These are phyloP conservation scores for Penicillium cosmopolitanum DNA, from an alignment of 495 filamentous ascomycete species.

Conservation along the genomic window DNA sequence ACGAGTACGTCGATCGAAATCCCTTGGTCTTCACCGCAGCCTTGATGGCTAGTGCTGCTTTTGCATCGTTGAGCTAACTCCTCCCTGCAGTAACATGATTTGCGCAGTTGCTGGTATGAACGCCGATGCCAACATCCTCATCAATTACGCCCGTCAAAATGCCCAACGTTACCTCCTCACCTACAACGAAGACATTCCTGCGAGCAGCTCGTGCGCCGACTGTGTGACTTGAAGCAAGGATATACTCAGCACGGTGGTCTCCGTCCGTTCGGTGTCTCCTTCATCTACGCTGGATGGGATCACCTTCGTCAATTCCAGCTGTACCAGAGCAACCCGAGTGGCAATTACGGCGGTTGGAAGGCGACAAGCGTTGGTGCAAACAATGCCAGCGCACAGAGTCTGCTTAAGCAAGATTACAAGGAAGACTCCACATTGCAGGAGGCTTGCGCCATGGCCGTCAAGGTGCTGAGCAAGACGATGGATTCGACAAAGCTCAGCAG, in stretches of 20 bases:
- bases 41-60: not conserved
- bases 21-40: not conserved
- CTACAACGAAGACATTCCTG: constrained; percentile 99
- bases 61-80: constrained; percentile 20
- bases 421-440: constrained; percentile 95
- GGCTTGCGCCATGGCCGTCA: constrained; percentile 95
- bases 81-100: constrained; percentile 87
- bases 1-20: constrained; percentile 69
- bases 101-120: constrained; percentile 99
- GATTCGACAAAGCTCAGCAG: constrained; percentile 97
- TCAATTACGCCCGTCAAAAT: constrained; percentile 97
- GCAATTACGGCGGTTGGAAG: constrained; percentile 99
- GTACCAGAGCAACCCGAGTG: constrained; percentile 99
- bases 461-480: constrained; percentile 99
- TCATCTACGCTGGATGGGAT: constrained; percentile 99
- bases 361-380: constrained; percentile 97
- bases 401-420: constrained; percentile 99
- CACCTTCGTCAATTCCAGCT: constrained; percentile 95
- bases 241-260: constrained; percentile 99
- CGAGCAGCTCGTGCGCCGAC: constrained; percentile 93
- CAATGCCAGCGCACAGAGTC: constrained; percentile 95
- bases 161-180: constrained; percentile 97
- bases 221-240: constrained; percentile 98
- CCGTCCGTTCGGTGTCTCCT: constrained; percentile 96
- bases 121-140: constrained; percentile 98